Evolutionary conservation across 352 stramenopile genomes (phyloP).

Genomic region (Phytophthora podocarpi): DNA sequence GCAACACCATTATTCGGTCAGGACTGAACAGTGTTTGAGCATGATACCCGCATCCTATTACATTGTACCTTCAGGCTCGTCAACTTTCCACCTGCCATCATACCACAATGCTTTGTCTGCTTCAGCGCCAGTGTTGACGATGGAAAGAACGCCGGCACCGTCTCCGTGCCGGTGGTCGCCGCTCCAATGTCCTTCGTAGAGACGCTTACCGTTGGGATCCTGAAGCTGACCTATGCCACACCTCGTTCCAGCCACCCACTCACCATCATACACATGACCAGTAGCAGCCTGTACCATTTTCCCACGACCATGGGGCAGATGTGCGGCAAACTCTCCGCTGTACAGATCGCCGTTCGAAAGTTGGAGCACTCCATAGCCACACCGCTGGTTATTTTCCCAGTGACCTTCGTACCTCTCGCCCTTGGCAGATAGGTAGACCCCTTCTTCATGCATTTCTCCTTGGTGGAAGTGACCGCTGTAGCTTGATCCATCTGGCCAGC

Average conservation of each 20-base stretch:
- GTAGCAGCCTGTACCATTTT: conserved; percentile 30
- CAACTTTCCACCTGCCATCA: conserved; percentile 18
- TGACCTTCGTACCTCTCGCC: conserved; percentile 66
- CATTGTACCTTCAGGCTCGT: conserved; percentile 28
- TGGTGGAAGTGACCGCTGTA: conserved; percentile 62
- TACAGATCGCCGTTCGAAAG: conserved; percentile 43
- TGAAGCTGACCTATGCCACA: conserved; percentile 29
- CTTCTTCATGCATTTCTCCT: conserved; percentile 62
- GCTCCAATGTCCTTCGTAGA: conserved; percentile 60
- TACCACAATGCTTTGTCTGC: conserved; percentile 16
- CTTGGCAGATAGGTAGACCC: conserved; percentile 40
- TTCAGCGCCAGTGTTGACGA: neutral
- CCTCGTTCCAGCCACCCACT: conserved; percentile 42
- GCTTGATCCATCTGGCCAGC: conserved; percentile 59
- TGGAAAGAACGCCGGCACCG: conserved; percentile 22
- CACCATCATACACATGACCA: conserved; percentile 40
- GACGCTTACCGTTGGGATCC: neutral
- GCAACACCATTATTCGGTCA: neutral
- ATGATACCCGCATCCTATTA: too few species aligned
- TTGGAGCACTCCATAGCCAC: conserved; percentile 44
- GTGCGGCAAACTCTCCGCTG: conserved; percentile 41
- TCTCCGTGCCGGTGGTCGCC: conserved; percentile 36
- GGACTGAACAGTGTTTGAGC: neutral
- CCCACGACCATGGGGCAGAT: conserved; percentile 52
- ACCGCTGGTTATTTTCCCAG: conserved; percentile 55